Percentiles rank a stretch among this genome's conserved stretches.
These are phyloP conservation scores for Chlamydomonas schloesseri DNA, from an alignment of 139 green algal species.

Conservation along the genomic window DNA sequence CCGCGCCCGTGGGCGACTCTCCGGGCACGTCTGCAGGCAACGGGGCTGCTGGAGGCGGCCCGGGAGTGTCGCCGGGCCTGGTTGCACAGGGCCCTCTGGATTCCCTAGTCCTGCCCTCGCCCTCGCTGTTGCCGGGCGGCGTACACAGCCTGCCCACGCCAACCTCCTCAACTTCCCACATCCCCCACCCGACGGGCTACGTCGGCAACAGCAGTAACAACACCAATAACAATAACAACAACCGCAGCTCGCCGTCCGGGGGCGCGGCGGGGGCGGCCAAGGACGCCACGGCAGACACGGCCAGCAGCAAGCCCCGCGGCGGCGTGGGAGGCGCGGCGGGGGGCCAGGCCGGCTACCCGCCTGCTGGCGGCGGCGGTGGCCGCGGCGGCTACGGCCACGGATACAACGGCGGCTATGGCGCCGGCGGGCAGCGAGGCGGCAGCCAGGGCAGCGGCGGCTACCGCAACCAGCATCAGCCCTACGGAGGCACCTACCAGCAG, in stretches of 20 bases:
- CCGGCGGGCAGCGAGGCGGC: neutral
- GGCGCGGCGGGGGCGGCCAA: no score
- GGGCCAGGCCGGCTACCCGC: no score
- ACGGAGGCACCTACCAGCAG: neutral
- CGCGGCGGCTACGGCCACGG: no score
- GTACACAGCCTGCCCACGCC: constrained; percentile 41
- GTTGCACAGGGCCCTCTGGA: neutral
- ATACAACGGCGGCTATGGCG: neutral
- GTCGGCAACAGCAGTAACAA: no score
- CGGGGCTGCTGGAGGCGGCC: no score
- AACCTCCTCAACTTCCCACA: neutral
- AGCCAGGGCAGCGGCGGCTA: neutral
- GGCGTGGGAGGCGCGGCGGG: no score
- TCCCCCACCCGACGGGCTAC: neutral
- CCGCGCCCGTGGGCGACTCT: neutral
- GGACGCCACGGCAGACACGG: no score
- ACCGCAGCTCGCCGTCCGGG: no score
- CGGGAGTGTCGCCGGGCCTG: no score
- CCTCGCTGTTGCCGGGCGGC: constrained; percentile 28
- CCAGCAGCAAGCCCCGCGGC: no score
- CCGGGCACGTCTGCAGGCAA: neutral
- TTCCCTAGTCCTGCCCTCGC: constrained; percentile 19
- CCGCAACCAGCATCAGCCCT: neutral
- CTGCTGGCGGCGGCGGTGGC: no score
- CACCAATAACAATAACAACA: no score